Evolutionary conservation across 768 basidiomycete species (phyloP), one percentile per base, ranked within the genome.

Genomic region (Leccinum ochraceum): DNA sequence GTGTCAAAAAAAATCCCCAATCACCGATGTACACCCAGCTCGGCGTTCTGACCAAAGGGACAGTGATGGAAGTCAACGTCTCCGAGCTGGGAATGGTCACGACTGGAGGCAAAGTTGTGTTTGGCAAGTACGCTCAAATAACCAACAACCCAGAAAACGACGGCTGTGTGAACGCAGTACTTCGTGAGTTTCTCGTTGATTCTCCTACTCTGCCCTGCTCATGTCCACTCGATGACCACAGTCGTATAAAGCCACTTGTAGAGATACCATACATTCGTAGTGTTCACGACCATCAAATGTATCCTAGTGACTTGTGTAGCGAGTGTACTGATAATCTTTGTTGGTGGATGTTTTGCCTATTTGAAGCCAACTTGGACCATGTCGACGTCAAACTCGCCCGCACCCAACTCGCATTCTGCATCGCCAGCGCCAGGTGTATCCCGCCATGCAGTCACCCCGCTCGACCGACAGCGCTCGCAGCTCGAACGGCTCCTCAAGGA

Each of bases 1-100:
- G 93, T 50, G 97, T 99, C 59, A 99, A 99, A 83, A 98, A 98
- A 81, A 99, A 99, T 71, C 97, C 97, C 26, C 97, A 98, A 73
- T 97, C 95, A 20, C 96, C 97, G 0, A 95, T 95, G 91, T 95
- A 95, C 71, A 95, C 94, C 0, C 92, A 94, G 70, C 85, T 95
- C 44, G 96, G 96, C 54, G 97, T 99, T 39, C 84, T 99, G 78
- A 98, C 97, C 4, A 98, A 98, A 75, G 97, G 97, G 53, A 99
- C 97, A 1, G 88, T 99, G 65, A 89, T 99, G 58, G 97, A 99
- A 74, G 96, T 98, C 67, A 98, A 99, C 69, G 94, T 97, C n/a
- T 96, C 95, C 46, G 96, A 98, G 75, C 80, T 98, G 63, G 96
- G 96, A 57, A 89, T 98, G 85, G 96, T 98, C 39, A 98, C 96